phyloP scores from a whole-genome alignment of 176 grass and related monocot species.

The Juncus inflexus region DNA sequence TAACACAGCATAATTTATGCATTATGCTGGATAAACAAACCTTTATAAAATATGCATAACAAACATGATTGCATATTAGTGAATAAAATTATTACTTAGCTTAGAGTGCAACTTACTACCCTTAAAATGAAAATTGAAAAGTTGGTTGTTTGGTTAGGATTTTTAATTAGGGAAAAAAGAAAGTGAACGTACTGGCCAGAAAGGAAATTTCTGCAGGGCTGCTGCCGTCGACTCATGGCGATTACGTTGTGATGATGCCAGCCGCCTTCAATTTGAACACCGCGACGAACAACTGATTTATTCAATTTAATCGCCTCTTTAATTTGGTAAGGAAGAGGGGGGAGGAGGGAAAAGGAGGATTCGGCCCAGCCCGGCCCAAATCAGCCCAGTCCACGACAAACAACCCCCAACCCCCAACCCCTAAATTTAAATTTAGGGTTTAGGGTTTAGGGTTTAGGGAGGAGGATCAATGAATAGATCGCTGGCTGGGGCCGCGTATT shows the following conservation, averaged over 20 bases:
- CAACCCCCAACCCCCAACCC: too few relatives aligned
- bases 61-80: not conserved
- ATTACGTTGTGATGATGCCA: too few relatives aligned
- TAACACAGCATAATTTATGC: not conserved
- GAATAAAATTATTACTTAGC: not conserved
- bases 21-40: not conserved
- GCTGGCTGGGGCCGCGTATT: too few relatives aligned
- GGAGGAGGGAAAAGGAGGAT: not conserved
- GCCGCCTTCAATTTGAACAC: too few relatives aligned
- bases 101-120: not conserved
- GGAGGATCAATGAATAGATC: too few relatives aligned
- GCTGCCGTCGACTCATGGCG: slow-evolving; percentile 55
- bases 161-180: not conserved
- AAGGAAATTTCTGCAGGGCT: slow-evolving; percentile 74
- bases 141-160: not conserved
- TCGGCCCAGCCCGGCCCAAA: too few relatives aligned
- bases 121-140: not conserved
- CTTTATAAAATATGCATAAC: not conserved
- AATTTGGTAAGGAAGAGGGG: not conserved
- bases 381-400: not conserved
- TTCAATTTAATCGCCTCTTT: too few relatives aligned
- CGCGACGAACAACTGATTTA: too few relatives aligned
- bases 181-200: slow-evolving; percentile 43
- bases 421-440: too few relatives aligned
- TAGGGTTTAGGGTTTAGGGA: too few relatives aligned